Evolutionary conservation across 225 moss, liverwort and hornwort genomes (phyloP).

Genomic region (Rhytidiadelphus loreus): DNA sequence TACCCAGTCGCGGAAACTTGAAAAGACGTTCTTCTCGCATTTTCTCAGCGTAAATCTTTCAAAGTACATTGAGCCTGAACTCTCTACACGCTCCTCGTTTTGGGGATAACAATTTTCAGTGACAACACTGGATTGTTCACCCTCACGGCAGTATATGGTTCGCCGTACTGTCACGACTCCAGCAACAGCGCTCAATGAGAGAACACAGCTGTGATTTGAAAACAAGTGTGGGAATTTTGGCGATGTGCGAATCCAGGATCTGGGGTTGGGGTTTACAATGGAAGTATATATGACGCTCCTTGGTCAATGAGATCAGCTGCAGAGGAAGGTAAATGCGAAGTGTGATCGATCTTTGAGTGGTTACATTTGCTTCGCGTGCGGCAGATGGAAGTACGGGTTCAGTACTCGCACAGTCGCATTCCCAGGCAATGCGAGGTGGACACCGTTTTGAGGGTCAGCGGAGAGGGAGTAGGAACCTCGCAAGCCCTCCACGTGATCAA

Average conservation of each 20-base stretch:
- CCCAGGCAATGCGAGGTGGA: slow-evolving; percentile 21
- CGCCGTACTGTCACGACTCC: background rate
- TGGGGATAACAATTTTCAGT: no score
- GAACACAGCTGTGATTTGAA: background rate
- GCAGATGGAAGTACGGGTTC: slow-evolving; percentile 14
- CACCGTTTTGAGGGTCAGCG: background rate
- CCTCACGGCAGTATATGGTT: background rate
- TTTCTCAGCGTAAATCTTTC: no score
- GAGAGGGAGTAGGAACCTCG: slow-evolving; percentile 37
- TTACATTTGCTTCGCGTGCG: background rate
- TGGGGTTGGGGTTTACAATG: background rate
- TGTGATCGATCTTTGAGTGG: background rate
- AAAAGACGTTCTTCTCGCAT: no score
- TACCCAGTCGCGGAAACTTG: background rate
- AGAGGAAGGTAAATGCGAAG: background rate
- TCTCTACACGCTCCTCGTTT: no score
- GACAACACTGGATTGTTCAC: no score
- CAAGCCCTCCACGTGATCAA: slow-evolving; percentile 75
- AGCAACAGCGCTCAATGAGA: background rate
- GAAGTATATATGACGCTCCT: background rate
- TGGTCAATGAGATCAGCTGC: background rate
- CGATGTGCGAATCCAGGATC: background rate
- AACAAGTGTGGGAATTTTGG: background rate
- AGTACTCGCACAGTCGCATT: slow-evolving; percentile 16
- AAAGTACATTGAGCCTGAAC: no score